Percentiles rank a stretch among this genome's conserved stretches.
Evolutionary conservation across 805 yeast species (phyloP).

Genomic region (Teunomyces kruisii): DNA sequence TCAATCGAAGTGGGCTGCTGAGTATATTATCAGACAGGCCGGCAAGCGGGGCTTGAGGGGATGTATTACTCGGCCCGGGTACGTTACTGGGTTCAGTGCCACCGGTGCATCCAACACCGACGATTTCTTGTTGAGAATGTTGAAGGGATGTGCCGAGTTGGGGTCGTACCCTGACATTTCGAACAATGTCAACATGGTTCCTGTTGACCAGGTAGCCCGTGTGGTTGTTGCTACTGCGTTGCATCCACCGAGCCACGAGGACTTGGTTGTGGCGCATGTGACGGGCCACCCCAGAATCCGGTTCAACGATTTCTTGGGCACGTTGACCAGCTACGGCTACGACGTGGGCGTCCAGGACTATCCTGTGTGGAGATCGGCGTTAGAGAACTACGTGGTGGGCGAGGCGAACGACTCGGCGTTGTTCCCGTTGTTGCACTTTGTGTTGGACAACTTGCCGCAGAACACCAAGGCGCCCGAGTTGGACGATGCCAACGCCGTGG

Average conservation of each 20-base stretch:
- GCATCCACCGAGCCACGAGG: slow-evolving; percentile 59
- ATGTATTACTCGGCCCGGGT: slow-evolving; percentile 91
- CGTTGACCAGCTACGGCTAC: slow-evolving; percentile 73
- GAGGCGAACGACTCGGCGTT: slow-evolving; percentile 79
- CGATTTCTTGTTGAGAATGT: slow-evolving; percentile 90
- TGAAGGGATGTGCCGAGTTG: slow-evolving; percentile 90
- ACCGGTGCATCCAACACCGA: slow-evolving; percentile 95
- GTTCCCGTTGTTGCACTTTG: slow-evolving; percentile 92
- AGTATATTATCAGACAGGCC: slow-evolving; percentile 81
- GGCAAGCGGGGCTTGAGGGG: slow-evolving; percentile 88
- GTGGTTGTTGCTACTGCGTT: slow-evolving; percentile 82
- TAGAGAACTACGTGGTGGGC: slow-evolving; percentile 71
- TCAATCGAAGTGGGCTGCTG: slow-evolving; percentile 97
- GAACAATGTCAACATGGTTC: slow-evolving; percentile 92
- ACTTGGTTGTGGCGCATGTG: slow-evolving; percentile 83
- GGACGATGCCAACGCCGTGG: slow-evolving; percentile 80
- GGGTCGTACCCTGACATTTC: slow-evolving; percentile 82
- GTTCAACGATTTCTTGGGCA: slow-evolving; percentile 71
- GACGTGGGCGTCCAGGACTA: slow-evolving; percentile 61
- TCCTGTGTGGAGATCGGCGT: slow-evolving; percentile 70
- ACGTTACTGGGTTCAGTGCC: slow-evolving; percentile 80
- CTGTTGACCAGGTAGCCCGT: slow-evolving; percentile 97
- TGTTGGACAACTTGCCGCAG: slow-evolving; percentile 86
- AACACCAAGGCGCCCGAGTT: slow-evolving; percentile 94
- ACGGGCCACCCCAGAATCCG: slow-evolving; percentile 93